Conservation (phyloP, 2,329 filamentous ascomycete genomes). For the Eutypella sp. region DNA sequence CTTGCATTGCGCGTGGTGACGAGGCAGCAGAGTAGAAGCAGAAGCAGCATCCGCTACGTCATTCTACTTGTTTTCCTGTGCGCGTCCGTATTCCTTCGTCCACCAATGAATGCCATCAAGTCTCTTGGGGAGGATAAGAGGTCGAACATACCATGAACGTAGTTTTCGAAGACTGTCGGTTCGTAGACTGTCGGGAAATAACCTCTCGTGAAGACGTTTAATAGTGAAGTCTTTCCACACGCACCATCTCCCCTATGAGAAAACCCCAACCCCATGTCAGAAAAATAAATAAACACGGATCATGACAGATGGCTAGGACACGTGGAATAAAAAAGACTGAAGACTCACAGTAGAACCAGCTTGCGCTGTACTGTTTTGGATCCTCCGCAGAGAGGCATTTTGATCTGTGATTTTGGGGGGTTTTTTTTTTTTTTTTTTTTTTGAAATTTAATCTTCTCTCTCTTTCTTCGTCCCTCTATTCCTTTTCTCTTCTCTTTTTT, state of each 20-base stretch:
- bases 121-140: neutral
- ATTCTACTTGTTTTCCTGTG: neutral
- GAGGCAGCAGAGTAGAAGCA: too few relatives aligned
- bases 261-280: too few relatives aligned
- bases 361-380: constrained; percentile 90
- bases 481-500: neutral
- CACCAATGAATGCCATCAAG: neutral
- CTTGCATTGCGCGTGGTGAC: too few relatives aligned
- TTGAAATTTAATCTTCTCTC: neutral
- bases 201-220: constrained; percentile 99
- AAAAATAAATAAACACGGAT: too few relatives aligned
- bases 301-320: too few relatives aligned
- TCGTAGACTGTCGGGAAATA: constrained; percentile 99
- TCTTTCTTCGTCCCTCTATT: too few relatives aligned
- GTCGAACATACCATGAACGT: constrained; percentile 75
- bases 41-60: too few relatives aligned
- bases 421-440: constrained; percentile 1
- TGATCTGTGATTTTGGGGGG: constrained; percentile 3
- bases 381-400: constrained; percentile 57
- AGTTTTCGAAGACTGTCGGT: constrained; percentile 98
- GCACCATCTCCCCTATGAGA: constrained; percentile 94
- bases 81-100: neutral
- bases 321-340: too few relatives aligned
- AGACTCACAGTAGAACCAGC: constrained; percentile 81
- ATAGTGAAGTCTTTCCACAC: constrained; percentile 90